Percentiles rank a stretch among this genome's conserved stretches.
Conservation (phyloP, 192 early-diverging fungal species). For the Mortierella claussenii region DNA sequence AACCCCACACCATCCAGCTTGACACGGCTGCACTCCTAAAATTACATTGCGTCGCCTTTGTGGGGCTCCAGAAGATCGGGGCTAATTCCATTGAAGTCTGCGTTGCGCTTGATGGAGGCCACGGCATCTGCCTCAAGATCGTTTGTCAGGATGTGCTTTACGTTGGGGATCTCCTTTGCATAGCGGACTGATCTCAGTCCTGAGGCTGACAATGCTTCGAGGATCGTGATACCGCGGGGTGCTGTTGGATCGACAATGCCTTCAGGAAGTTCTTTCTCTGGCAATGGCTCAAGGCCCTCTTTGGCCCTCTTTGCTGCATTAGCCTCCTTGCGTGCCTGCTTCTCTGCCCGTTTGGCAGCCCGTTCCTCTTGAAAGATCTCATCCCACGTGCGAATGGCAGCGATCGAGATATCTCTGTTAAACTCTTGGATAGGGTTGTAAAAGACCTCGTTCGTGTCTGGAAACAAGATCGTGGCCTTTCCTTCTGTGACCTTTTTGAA, state of each 20-base stretch:
- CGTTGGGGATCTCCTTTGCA: slow-evolving; percentile 89
- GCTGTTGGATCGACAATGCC: slow-evolving; percentile 19
- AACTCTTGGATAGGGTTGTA: slow-evolving; percentile 99
- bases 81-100: slow-evolving; percentile 81
- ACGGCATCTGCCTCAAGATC: slow-evolving; percentile 93
- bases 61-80: slow-evolving; percentile 81
- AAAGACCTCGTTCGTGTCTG: slow-evolving; percentile 92
- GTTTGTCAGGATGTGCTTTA: slow-evolving; percentile 88
- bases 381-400: slow-evolving; percentile 94
- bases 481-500: slow-evolving; percentile 80
- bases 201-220: slow-evolving; percentile 96
- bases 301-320: slow-evolving; percentile 29
- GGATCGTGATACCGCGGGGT: slow-evolving; percentile 66
- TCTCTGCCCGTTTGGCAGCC: slow-evolving; percentile 64
- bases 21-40: too few relatives aligned
- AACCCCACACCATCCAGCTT: too few relatives aligned
- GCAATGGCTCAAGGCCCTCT: slow-evolving; percentile 34
- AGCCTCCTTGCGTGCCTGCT: slow-evolving; percentile 51
- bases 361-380: slow-evolving; percentile 77
- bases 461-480: slow-evolving; percentile 85
- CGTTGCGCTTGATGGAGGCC: slow-evolving; percentile 87
- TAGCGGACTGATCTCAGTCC: slow-evolving; percentile 96
- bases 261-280: slow-evolving; percentile 30
- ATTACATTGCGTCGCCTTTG: slow-evolving; percentile 87
- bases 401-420: slow-evolving; percentile 98